Evolutionary conservation across 148 eudicot genomes (phyloP), one percentile per base, ranked within the genome.

Genomic region (Spergularia marina): DNA sequence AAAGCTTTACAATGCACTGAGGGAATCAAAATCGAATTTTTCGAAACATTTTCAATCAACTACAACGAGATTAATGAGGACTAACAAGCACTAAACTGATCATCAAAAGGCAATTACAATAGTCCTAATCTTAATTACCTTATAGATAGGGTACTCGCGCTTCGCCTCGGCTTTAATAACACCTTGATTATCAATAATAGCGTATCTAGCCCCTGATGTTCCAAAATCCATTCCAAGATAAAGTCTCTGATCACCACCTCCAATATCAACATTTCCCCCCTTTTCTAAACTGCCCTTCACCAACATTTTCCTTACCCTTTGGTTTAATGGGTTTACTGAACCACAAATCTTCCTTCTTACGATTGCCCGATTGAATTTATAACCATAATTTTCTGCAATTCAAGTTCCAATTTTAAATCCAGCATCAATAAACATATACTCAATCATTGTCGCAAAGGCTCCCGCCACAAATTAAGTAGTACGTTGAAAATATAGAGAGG

Each of bases 211-310:
- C 34, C 99, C 98, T 21, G 99, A 96, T 41, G 99, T 92, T 66
- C 99, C 99, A 75, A 96, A 96, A 58, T 96, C 99, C 91, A 96
- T 77, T 44, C 99, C 99, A 40, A 96, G 92, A 79, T 89, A 96
- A 57, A 96, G 86, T 74, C 73, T 60, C 44, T 79, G 84, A 17
- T 74, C 76, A 16, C 69, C 75, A 12, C 25, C 73, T 56, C 65
- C 65, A 59, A 68, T 21, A 75, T 65, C 78, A 52, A 20, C 75
- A 47, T 30, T 62, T 63, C 15, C 39, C 18, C 67, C 66, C 10
- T 60, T 54, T 52, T 58, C 69, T 56, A 12, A 7, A 30, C 44
- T 72, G 10, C 44, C 68, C 78, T 55, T 36, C 53, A 73, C 41
- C 59, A 68, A 52, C 53, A 23, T 39, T 17, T 36, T 60, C 71